phyloP scores from a whole-genome alignment of 106 monocot species.

The Dendrobium huoshanense region DNA sequence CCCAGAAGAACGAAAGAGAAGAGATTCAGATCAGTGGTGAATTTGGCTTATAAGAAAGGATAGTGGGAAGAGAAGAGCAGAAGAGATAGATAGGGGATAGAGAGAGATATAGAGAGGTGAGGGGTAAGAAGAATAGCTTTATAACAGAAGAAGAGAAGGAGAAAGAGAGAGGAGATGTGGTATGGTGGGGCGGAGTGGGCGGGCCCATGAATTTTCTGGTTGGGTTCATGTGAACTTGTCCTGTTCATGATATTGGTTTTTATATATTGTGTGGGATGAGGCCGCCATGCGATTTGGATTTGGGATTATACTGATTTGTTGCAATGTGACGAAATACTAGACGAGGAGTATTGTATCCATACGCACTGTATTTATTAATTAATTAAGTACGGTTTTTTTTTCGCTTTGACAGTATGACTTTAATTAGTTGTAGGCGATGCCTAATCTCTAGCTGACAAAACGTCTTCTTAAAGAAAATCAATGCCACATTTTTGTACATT shows the following conservation, averaged over 20 bases:
- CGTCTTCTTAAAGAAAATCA: too few species aligned
- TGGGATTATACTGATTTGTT: too few species aligned
- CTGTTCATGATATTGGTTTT: constrained; percentile 34
- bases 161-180: background rate
- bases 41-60: background rate
- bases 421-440: too few species aligned
- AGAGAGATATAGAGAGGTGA: background rate
- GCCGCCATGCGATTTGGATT: too few species aligned
- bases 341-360: too few species aligned
- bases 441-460: too few species aligned
- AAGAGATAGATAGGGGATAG: background rate
- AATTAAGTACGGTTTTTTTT: too few species aligned
- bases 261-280: constrained; percentile 15
- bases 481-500: too few species aligned
- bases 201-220: constrained; percentile 49
- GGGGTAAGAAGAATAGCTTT: constrained; percentile 11
- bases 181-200: background rate
- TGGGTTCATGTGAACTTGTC: constrained; percentile 71
- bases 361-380: too few species aligned
- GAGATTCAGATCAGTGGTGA: background rate
- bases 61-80: background rate
- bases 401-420: too few species aligned
- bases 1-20: background rate
- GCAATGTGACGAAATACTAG: too few species aligned
- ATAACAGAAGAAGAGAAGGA: constrained; percentile 8